These are phyloP conservation scores for Funneliformis caledonium DNA, from an alignment of 371 early-diverging fungal genomes.

Conservation along the genomic window DNA sequence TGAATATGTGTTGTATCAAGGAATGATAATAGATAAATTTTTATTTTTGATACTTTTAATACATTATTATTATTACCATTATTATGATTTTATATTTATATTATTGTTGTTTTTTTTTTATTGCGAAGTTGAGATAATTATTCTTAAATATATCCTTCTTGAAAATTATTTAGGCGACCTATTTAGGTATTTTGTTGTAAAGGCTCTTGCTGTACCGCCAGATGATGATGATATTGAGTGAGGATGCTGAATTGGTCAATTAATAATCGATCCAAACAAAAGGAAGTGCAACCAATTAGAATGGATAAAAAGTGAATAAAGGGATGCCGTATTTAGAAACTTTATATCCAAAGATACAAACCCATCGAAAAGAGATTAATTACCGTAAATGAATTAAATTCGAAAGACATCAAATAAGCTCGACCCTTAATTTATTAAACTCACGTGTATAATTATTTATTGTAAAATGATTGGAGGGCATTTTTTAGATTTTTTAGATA, in stretches of 20 bases:
- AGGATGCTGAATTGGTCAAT: not conserved
- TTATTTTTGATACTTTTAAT: not conserved
- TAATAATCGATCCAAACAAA: not conserved
- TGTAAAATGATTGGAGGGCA: too few species aligned
- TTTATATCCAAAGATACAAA: too few species aligned
- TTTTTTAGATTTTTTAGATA: too few species aligned
- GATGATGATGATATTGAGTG: not conserved
- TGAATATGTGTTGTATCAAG: not conserved
- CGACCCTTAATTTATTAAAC: too few species aligned
- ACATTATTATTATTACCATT: not conserved
- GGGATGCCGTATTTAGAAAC: too few species aligned
- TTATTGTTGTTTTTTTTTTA: not conserved
- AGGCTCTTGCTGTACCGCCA: slow-evolving; percentile 2
- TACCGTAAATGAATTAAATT: too few species aligned
- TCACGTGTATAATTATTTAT: too few species aligned
- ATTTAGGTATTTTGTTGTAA: slow-evolving; percentile 27
- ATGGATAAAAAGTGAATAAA: too few species aligned
- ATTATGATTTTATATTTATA: not conserved
- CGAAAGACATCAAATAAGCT: too few species aligned
- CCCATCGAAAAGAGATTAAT: too few species aligned
- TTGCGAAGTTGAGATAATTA: not conserved
- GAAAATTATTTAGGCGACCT: not conserved
- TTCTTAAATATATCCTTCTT: not conserved
- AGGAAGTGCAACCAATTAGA: not conserved
- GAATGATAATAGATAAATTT: too few species aligned